A percentile compares a stretch with the other conserved stretches of the same genome.
phyloP scores from a whole-genome alignment of 2,329 filamentous ascomycete genomes.

The Dactylellina sp. region DNA sequence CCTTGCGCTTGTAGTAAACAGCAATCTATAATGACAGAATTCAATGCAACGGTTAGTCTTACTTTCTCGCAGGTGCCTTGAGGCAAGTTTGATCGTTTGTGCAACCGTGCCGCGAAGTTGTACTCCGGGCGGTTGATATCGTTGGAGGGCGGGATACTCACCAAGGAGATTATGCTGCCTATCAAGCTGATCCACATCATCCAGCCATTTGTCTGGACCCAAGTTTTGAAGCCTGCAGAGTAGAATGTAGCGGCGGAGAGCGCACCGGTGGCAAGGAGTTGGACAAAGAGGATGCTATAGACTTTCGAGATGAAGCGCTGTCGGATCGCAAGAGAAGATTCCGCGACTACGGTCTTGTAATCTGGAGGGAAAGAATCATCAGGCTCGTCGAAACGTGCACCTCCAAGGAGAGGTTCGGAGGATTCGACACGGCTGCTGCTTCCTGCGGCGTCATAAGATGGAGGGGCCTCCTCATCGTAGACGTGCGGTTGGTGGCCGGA shows the following conservation, averaged over 20 bases:
- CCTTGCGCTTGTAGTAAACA: conserved; percentile 94
- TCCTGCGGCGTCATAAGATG: conserved; percentile 46
- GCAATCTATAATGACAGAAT: conserved; percentile 27
- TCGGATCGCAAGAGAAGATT: conserved; percentile 93
- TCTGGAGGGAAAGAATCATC: conserved; percentile 65
- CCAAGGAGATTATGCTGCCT: conserved; percentile 73
- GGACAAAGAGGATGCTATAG: conserved; percentile 95
- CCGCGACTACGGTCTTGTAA: conserved; percentile 90
- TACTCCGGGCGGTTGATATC: too few species aligned
- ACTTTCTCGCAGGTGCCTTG: neutral
- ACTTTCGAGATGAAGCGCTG: conserved; percentile 98
- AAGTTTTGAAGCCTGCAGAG: conserved; percentile 79
- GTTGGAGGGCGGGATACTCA: conserved; percentile 9
- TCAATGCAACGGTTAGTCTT: conserved; percentile 13
- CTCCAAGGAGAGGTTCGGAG: conserved; percentile 47
- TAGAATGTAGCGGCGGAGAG: conserved; percentile 89
- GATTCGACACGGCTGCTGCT: conserved; percentile 46
- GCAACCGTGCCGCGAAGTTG: conserved; percentile 13
- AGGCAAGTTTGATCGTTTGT: neutral
- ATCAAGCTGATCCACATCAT: conserved; percentile 84
- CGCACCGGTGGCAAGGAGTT: conserved; percentile 84
- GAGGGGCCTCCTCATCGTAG: conserved; percentile 53
- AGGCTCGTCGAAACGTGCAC: conserved; percentile 41
- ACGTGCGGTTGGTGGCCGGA: conserved; percentile 42
- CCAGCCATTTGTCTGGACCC: conserved; percentile 86